Base-by-base conservation (phyloP, 2,329 filamentous ascomycete genomes). In the Thermothelomyces thermophilus region DNA sequence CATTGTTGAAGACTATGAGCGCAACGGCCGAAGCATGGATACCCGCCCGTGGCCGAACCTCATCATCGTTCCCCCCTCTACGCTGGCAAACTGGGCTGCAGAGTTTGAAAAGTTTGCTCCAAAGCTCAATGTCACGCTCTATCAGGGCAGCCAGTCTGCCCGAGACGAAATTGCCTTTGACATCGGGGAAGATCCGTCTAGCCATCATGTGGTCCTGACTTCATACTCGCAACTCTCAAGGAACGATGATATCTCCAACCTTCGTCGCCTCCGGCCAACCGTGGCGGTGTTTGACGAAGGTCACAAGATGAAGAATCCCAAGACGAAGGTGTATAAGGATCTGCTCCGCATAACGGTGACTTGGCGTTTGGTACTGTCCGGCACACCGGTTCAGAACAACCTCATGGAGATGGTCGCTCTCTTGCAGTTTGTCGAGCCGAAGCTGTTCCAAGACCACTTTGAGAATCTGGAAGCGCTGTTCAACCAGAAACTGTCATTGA, bases 311-410 rank as follows among this genome's bases (percentile, higher is more conserved):
- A 95, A 95, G 70, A 97, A 95, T 64, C 83, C 84, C 2, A 82
- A 83, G 41, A 94, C 90, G 0, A 82, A 87, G 46, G 77, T 88
- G 5, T 96, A 96, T 66, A 79, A 82, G 60, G 84, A 87, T 53
- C 74, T 97, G 46, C 82, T 87, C 61, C 77, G 80, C 31, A 90
- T 98, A 47, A 79, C 78, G 0, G 84, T 89, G 0, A 72, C 80
- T n/a, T 96, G 93, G 76, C 83, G 90, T 54, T 78, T 98, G 44
- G 75, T 98, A 3, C 77, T 98, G 22, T 88, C 84, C 24, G 93
- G 93, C 36, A 98, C 93, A 0, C 93, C 93, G 0, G 77, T 98
- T 2, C 88, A 94, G 66, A 94, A 98, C 70, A 97, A 97, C 64
- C 73, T 98, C 17, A 84, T 91, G 63, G 93, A 98, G 69, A 80